Percentiles rank a stretch among this genome's conserved stretches.
Conservation (phyloP, 495 filamentous ascomycete species). For the Clavariopsis aquatica region DNA sequence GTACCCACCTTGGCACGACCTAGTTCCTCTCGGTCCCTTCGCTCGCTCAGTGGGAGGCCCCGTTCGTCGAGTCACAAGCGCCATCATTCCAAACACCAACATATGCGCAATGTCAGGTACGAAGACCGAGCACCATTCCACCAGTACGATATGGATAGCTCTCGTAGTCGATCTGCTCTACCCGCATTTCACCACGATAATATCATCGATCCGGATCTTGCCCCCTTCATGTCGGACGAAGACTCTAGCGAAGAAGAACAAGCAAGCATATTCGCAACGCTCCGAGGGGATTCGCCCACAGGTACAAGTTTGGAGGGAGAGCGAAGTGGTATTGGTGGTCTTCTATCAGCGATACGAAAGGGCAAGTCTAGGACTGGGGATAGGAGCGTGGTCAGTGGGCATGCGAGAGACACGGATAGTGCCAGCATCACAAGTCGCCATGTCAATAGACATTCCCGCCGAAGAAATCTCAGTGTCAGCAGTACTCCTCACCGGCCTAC, state of each 20-base stretch:
- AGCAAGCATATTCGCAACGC: conserved; percentile 77
- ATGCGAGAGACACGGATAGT: conserved; percentile 63
- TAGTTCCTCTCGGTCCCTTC: conserved; percentile 91
- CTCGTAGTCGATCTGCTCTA: conserved; percentile 63
- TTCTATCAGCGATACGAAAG: conserved; percentile 60
- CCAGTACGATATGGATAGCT: conserved; percentile 65
- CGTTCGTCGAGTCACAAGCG: conserved; percentile 76
- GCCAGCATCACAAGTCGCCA: conserved; percentile 60
- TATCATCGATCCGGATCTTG: conserved; percentile 95
- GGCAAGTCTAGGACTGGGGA: conserved; percentile 72
- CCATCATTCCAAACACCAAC: conserved; percentile 83
- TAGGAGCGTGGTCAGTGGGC: conserved; percentile 60
- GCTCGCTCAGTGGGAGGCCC: conserved; percentile 66
- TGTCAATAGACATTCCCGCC: conserved; percentile 59
- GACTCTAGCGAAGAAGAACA: conserved; percentile 91
- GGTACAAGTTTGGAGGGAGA: conserved; percentile 58
- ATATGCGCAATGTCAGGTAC: conserved; percentile 62
- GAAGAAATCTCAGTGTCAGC: conserved; percentile 75
- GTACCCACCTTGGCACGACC: conserved; percentile 73
- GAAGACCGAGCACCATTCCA: conserved; percentile 90
- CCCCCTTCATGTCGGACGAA: conserved; percentile 93
- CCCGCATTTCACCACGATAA: conserved; percentile 96
- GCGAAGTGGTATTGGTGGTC: conserved; percentile 51
- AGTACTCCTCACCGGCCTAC: conserved; percentile 71
- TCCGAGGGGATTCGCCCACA: conserved; percentile 55